These are phyloP conservation scores for Nitzschia sp. DNA, from an alignment of 108 stramenopile species.

Conservation along the genomic window DNA sequence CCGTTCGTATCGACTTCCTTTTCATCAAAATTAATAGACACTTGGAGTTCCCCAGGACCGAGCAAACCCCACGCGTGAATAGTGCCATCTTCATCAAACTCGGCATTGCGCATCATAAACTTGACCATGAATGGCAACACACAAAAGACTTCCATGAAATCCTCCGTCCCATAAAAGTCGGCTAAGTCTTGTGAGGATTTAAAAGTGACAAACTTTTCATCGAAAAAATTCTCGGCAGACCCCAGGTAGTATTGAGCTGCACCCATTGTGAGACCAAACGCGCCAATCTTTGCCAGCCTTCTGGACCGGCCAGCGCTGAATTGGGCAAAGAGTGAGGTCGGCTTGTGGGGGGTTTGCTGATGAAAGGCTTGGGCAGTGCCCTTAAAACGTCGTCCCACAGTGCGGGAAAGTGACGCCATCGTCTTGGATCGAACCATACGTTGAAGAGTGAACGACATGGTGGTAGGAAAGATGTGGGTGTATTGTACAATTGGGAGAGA, in stretches of 20 bases:
- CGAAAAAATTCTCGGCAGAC: slow-evolving; percentile 38
- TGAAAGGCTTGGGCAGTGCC: not conserved
- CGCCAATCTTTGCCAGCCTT: slow-evolving; percentile 4
- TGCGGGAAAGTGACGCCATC: slow-evolving; percentile 7
- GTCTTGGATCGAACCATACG: slow-evolving; percentile 3
- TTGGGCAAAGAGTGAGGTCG: not conserved
- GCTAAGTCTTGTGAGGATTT: slow-evolving; percentile 44
- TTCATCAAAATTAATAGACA: slow-evolving; percentile 49
- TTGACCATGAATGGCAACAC: slow-evolving; percentile 48
- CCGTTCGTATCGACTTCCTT: slow-evolving; percentile 34
- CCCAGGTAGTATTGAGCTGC: slow-evolving; percentile 21
- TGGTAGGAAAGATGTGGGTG: not conserved
- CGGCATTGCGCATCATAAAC: slow-evolving; percentile 50
- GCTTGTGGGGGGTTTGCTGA: not conserved
- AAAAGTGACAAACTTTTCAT: slow-evolving; percentile 36
- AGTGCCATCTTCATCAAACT: slow-evolving; percentile 48
- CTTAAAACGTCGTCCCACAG: not conserved
- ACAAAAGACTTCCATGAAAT: slow-evolving; percentile 60
- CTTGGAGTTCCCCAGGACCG: slow-evolving; percentile 36
- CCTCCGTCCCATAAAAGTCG: slow-evolving; percentile 50
- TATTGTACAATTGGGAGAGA: not conserved
- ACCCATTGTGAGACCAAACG: slow-evolving; percentile 4
- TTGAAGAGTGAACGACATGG: not conserved
- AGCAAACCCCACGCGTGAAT: slow-evolving; percentile 40
- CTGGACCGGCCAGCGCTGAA: not conserved